These are phyloP conservation scores for Ceriops decandra DNA, from an alignment of 345 rosid genomes.

Conservation along the genomic window DNA sequence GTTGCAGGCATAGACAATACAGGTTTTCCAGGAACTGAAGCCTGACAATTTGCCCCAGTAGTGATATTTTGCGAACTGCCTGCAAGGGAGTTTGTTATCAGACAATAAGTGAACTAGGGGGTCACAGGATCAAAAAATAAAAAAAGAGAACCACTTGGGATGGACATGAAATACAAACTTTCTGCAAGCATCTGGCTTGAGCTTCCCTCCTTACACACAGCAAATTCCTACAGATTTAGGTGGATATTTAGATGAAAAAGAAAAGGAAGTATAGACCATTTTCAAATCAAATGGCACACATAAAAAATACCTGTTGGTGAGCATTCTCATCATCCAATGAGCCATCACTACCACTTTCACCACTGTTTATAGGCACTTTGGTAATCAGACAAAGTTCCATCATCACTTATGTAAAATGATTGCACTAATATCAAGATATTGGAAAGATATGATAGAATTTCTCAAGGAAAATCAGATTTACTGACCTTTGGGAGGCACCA, in stretches of 20 bases:
- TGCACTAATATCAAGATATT: not conserved
- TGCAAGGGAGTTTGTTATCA: constrained; percentile 19
- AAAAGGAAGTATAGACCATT: not conserved
- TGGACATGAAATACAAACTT: constrained; percentile 38
- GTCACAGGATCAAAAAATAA: constrained; percentile 13
- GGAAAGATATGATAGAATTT: not conserved
- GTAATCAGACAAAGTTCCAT: constrained; percentile 12
- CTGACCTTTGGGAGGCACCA: constrained; percentile 74
- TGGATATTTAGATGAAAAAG: not conserved
- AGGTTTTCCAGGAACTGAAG: constrained; percentile 60
- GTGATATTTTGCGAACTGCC: constrained; percentile 60
- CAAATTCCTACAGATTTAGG: constrained; percentile 43
- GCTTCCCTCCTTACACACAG: constrained; percentile 57
- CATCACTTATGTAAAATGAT: not conserved
- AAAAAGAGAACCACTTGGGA: constrained; percentile 5
- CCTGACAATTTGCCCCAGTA: constrained; percentile 39
- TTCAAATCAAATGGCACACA: not conserved
- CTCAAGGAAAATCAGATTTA: not conserved
- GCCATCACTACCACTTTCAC: constrained; percentile 79
- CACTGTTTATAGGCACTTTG: constrained; percentile 45
- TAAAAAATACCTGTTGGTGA: constrained; percentile 54
- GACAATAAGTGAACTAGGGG: not conserved
- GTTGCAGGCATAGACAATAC: constrained; percentile 54
- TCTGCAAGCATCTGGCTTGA: constrained; percentile 79
- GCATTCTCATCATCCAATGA: constrained; percentile 79